phyloP scores from a whole-genome alignment of 2,329 filamentous ascomycete species.

The Aspergillus fumigatiaffinis region DNA sequence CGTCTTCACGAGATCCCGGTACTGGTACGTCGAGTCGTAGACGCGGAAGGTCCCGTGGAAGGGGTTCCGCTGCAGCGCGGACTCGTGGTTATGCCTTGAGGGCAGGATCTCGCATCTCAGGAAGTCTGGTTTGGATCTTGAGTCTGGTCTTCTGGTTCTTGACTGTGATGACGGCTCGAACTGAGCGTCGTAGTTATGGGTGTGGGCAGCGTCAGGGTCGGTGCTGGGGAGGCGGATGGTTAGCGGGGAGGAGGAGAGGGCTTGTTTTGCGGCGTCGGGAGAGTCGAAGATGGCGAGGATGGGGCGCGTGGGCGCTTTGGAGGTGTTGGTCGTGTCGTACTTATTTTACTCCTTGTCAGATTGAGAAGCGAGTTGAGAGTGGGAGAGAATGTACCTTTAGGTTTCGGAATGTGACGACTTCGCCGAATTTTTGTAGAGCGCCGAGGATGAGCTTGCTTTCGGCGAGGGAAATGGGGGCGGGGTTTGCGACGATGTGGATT shows the following conservation, averaged over 20 bases:
- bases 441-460: conserved; percentile 34
- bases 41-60: conserved; percentile 27
- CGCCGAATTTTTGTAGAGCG: conserved; percentile 40
- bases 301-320: conserved; percentile 14
- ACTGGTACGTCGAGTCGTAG: conserved; percentile 18
- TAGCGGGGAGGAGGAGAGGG: conserved; percentile 31
- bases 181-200: not conserved
- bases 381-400: conserved; percentile 23
- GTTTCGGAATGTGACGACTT: conserved; percentile 37
- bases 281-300: conserved; percentile 37
- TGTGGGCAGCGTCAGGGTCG: not conserved
- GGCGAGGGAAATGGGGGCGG: conserved; percentile 24
- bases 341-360: not conserved
- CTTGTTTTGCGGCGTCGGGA: conserved; percentile 29
- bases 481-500: conserved; percentile 29
- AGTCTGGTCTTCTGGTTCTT: not conserved
- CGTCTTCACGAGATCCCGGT: conserved; percentile 27
- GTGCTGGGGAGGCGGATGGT: conserved; percentile 17
- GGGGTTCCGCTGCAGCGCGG: conserved; percentile 27
- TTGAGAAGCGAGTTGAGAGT: not conserved
- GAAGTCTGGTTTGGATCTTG: not conserved
- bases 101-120: conserved; percentile 25
- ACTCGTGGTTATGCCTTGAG: conserved; percentile 28
- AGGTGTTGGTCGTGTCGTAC: conserved; percentile 29
- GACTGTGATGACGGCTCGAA: not conserved